These are phyloP conservation scores for Fusarium sp. DNA, from an alignment of 2,329 filamentous ascomycete species.

Conservation along the genomic window DNA sequence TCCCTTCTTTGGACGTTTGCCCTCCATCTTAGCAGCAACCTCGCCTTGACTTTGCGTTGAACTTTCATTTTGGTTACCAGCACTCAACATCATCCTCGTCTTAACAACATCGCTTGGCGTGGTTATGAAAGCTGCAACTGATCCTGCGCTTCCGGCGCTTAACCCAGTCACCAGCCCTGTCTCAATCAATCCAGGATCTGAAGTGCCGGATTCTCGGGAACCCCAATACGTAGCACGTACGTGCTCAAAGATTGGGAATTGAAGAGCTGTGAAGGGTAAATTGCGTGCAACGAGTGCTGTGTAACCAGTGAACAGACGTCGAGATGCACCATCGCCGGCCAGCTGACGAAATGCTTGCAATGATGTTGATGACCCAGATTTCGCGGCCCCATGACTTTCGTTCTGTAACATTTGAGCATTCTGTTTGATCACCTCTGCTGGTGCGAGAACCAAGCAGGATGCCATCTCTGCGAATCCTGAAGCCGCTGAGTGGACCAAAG, in stretches of 20 bases:
- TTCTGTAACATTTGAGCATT: conserved; percentile 84
- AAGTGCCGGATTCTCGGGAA: conserved; percentile 42
- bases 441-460: conserved; percentile 87
- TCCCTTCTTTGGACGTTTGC: conserved; percentile 53
- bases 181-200: conserved; percentile 63
- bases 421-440: conserved; percentile 91
- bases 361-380: conserved; percentile 53
- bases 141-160: conserved; percentile 79
- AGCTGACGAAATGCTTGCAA: conserved; percentile 61
- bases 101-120: conserved; percentile 92
- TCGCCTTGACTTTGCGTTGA: conserved; percentile 11
- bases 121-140: conserved; percentile 81
- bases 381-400: conserved; percentile 25
- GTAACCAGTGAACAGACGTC: conserved; percentile 77
- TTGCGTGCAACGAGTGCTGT: conserved; percentile 84
- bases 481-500: conserved; percentile 77
- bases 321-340: conserved; percentile 64
- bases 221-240: conserved; percentile 67
- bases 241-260: conserved; percentile 88
- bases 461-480: conserved; percentile 84
- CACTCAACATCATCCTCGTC: conserved; percentile 85
- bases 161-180: conserved; percentile 76
- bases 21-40: conserved; percentile 37
- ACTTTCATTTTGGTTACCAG: conserved; percentile 49
- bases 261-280: conserved; percentile 85